phyloP scores from a whole-genome alignment of 805 yeast genomes.

The Maudiozyma saulgeensis region DNA sequence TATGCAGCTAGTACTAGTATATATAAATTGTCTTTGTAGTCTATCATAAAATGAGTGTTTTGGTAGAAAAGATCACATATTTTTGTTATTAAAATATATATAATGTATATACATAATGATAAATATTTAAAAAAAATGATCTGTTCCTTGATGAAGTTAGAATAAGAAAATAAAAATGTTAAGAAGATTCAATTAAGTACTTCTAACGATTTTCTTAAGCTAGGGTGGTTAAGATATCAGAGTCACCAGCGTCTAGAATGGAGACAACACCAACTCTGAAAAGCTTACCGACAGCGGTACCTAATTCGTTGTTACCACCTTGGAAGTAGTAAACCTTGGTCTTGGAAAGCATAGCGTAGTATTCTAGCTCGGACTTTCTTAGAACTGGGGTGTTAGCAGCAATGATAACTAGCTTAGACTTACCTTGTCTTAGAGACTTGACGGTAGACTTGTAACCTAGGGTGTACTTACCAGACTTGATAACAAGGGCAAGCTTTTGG shows the following conservation, averaged over 20 bases:
- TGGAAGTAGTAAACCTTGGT: slow-evolving; percentile 95
- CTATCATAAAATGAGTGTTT: too few species aligned
- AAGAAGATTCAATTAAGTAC: not conserved
- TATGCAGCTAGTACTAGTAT: too few species aligned
- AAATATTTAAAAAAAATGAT: not conserved
- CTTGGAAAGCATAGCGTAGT: slow-evolving; percentile 99
- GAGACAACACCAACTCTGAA: slow-evolving; percentile 99
- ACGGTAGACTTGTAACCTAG: slow-evolving; percentile 98
- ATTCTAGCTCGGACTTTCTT: slow-evolving; percentile 99
- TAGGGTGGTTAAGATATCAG: slow-evolving; percentile 81
- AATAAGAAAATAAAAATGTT: not conserved
- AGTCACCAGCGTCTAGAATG: slow-evolving; percentile 98
- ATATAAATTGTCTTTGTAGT: too few species aligned
- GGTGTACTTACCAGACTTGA: slow-evolving; percentile 99
- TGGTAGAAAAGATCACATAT: not conserved
- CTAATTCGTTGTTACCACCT: slow-evolving; percentile 99
- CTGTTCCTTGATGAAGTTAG: not conserved
- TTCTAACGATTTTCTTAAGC: slow-evolving; percentile 22
- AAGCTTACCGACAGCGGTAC: slow-evolving; percentile 99
- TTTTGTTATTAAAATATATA: not conserved
- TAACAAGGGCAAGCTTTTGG: slow-evolving; percentile 95
- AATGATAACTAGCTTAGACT: slow-evolving; percentile 95
- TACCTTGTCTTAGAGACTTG: slow-evolving; percentile 97
- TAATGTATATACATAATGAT: not conserved
- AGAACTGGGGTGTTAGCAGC: slow-evolving; percentile 99